Evolutionary conservation across 31 red algal species (phyloP), one percentile per base, ranked within the genome.

Genomic region (Asparagopsis taxiformis): DNA sequence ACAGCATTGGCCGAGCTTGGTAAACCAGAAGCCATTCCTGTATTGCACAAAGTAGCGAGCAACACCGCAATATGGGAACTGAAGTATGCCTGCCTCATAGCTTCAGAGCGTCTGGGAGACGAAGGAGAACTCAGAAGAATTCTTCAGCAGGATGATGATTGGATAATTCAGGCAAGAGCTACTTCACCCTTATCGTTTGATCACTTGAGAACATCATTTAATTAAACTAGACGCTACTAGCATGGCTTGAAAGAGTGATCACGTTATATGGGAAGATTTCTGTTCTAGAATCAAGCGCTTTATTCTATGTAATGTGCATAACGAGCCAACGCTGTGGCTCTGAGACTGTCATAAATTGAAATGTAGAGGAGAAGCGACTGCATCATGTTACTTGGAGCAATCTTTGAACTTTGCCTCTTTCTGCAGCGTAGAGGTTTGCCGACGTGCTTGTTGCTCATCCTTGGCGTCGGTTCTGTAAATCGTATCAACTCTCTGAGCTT

Each of bases 81-180:
- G 3, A 93, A 93, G 50, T 93, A 93, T 41, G 90, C 90, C n/a
- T 85, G 80, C 49, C 51, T 93, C 24, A 70, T 93, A 21, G 54
- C 90, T 10, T 51, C 65, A 10, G 90, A 93, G 37, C 55, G 77
- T 25, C 37, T 87, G 31, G 78, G 77, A 2, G 82, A 93, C 35
- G 33, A 35, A 0, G 67, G 63, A 59, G 19, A 37, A 31, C 24
- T 93, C 51, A 62, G 90, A 38, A 49, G 49, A 43, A 1, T 22
- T 22, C 53, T 87, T n/a, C 31, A 62, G 23, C 26, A 41, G 16
- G 90, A 93, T 56, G 31, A 22, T 16, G 90, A 93, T 75, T 93
- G 90, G 90, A 55, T 93, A 3, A 51, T 93, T 26, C 66, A 82
- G 0, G 61, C 82, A 19, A 64, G 90, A 1, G 78, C 78, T 11